phyloP scores from a whole-genome alignment of 2,329 filamentous ascomycete species.

The Tolypocladium inflatum region DNA sequence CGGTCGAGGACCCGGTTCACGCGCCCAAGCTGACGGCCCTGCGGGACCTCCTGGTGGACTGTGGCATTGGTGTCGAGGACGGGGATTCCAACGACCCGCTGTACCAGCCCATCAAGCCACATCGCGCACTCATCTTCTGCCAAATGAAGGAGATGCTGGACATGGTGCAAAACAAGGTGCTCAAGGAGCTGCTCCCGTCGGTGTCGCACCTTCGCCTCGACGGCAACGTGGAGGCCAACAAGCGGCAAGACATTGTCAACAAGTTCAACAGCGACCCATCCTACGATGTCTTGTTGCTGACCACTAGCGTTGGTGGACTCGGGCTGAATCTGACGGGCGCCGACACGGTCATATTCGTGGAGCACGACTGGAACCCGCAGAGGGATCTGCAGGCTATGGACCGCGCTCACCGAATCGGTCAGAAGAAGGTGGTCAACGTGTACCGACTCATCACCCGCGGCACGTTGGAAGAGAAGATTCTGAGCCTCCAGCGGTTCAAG shows the following conservation, averaged over 20 bases:
- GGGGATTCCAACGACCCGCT: constrained; percentile 49
- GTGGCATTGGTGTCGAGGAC: constrained; percentile 78
- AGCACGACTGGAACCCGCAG: constrained; percentile 99
- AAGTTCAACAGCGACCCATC: constrained; percentile 97
- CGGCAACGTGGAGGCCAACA: constrained; percentile 83
- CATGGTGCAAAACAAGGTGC: constrained; percentile 91
- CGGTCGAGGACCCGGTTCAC: constrained; percentile 74
- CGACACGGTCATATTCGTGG: constrained; percentile 97
- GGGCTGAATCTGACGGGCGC: constrained; percentile 93
- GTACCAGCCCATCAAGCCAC: constrained; percentile 82
- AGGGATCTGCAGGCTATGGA: constrained; percentile 99
- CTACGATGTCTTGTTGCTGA: constrained; percentile 88
- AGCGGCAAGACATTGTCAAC: constrained; percentile 96
- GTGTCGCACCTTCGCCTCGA: constrained; percentile 94
- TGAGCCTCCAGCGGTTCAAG: constrained; percentile 97
- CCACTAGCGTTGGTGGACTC: constrained; percentile 88
- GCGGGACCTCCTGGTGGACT: constrained; percentile 91
- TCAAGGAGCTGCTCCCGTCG: constrained; percentile 82
- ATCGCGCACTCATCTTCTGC: constrained; percentile 93
- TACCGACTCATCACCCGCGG: constrained; percentile 94
- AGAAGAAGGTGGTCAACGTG: constrained; percentile 99
- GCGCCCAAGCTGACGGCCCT: constrained; percentile 89
- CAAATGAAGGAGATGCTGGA: constrained; percentile 99
- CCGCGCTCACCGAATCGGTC: constrained; percentile 91
- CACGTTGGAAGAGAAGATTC: constrained; percentile 95